Base-by-base conservation (phyloP, 2,329 filamentous ascomycete genomes). In the Stemphylium vesicarium region DNA sequence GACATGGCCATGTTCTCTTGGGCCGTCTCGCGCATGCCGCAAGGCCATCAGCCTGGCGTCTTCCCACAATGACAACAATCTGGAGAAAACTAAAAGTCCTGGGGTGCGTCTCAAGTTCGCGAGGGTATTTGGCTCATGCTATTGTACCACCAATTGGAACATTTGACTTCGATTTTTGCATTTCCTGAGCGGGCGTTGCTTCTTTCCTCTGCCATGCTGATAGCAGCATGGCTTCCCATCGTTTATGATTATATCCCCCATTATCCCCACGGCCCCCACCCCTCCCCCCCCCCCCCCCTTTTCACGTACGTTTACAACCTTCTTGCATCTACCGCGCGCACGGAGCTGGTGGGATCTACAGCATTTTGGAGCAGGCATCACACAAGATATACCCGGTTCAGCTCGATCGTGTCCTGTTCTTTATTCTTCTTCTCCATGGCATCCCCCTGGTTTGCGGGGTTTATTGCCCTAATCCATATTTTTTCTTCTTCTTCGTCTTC, bases 1-100 rank as follows among this genome's bases (percentile, higher is more conserved):
- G 78, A 79, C 42, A 81, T 82, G 79, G 77, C 78, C 15, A 74
- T 80, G 59, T 65, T 79, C 38, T 75, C 75, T 4, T 81, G 79
- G 79, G 71, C 64, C 13, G 69, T 70, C 8, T 69, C 69, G 45
- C 65, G 72, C 46, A 44, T 57, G 53, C 52, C 59, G 6, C 20
- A 26, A 26, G 39, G 32, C 29, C 50, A 53, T 36, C 50, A 53
- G 38, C 43, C 44, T 13, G 43, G 43, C n/a, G 50, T 35, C 16
- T 53, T 48, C 24, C 40, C 31, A 18, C 47, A 51, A 55, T 55
- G 41, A 50, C 31, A 36, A 35, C 42, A 38, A 20, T 26, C 15
- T 31, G 29, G 31, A 40, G 18, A 37, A 42, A 29, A 32, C 47
- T 42, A 36, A 39, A 41, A 39, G 20, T 35, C 20, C 20, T 40